phyloP scores from a whole-genome alignment of 345 rosid species.

The Dipteronia sinensis region DNA sequence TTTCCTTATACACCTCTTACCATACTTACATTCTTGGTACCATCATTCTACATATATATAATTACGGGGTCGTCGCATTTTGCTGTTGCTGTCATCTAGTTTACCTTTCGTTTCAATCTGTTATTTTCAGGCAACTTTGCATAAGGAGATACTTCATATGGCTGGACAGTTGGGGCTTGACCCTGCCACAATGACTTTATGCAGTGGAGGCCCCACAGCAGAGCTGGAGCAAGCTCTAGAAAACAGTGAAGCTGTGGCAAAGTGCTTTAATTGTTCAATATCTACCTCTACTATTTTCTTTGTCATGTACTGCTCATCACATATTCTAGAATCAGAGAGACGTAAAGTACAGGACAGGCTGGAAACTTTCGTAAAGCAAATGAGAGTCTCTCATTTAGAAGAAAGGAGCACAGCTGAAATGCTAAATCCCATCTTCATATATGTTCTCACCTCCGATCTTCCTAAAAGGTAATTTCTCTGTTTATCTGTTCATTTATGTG shows the following conservation, averaged over 20 bases:
- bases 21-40: not conserved
- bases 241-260: constrained; percentile 94
- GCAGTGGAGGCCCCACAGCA: constrained; percentile 55
- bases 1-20: not conserved
- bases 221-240: constrained; percentile 81
- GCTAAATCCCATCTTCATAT: constrained; percentile 62
- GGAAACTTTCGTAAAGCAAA: constrained; percentile 44
- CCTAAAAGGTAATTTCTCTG: constrained; percentile 71
- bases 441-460: constrained; percentile 81
- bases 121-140: constrained; percentile 79
- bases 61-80: not conserved
- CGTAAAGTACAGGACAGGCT: constrained; percentile 60
- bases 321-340: constrained; percentile 58
- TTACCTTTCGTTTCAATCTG: not conserved
- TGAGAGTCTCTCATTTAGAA: constrained; percentile 41
- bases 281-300: constrained; percentile 65
- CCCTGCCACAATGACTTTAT: constrained; percentile 82
- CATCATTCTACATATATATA: not conserved
- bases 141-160: constrained; percentile 79
- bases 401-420: constrained; percentile 26
- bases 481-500: not conserved
- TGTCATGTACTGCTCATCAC: constrained; percentile 68
- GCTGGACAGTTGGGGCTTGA: constrained; percentile 97
- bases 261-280: constrained; percentile 69
- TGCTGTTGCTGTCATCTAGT: not conserved